Conservation (phyloP, 306 rosid genomes). For the Prunus kanzakura region DNA sequence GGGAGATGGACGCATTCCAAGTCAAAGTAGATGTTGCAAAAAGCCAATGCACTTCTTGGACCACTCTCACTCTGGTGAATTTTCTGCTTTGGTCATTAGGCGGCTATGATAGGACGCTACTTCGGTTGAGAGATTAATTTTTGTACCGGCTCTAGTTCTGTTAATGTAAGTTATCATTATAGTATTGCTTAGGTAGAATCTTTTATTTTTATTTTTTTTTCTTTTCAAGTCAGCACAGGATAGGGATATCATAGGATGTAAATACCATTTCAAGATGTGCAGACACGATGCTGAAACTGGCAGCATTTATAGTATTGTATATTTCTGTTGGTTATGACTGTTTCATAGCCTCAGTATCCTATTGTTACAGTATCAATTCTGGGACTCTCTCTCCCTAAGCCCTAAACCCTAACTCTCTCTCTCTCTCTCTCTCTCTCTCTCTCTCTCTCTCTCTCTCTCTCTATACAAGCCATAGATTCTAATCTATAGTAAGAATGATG, state of each 20-base stretch:
- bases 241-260: neutral
- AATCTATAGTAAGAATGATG: too few relatives aligned
- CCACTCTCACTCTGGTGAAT: neutral
- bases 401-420: too few relatives aligned
- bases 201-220: neutral
- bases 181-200: neutral
- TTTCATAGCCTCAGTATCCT: too few relatives aligned
- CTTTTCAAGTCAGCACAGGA: neutral
- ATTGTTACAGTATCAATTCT: too few relatives aligned
- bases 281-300: neutral
- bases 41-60: neutral
- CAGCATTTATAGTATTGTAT: neutral
- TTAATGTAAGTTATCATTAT: neutral
- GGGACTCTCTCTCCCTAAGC: too few relatives aligned
- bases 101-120: neutral
- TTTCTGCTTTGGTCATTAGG: neutral
- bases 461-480: too few relatives aligned
- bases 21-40: neutral
- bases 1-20: conserved; percentile 47
- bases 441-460: too few relatives aligned
- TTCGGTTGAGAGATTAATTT: neutral
- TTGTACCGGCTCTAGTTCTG: neutral
- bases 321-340: too few relatives aligned
- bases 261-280: neutral
- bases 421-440: too few relatives aligned